These are phyloP conservation scores for Fonsecaea nubica DNA, from an alignment of 2,329 filamentous ascomycete genomes.

Conservation along the genomic window DNA sequence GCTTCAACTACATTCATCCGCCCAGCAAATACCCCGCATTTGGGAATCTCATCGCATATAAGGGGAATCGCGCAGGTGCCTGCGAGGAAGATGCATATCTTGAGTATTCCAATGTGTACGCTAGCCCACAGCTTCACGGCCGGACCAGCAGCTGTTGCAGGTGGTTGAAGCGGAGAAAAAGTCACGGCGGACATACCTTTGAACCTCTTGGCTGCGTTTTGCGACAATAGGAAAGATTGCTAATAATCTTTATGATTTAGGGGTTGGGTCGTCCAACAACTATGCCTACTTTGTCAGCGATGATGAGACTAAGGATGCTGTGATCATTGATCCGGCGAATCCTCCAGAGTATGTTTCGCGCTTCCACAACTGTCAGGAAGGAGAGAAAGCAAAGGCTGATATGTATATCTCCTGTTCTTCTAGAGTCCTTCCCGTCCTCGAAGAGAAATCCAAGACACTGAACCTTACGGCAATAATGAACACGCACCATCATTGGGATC, in stretches of 20 bases:
- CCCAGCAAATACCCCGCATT: slow-evolving; percentile 33
- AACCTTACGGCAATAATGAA: slow-evolving; percentile 91
- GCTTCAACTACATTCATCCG: slow-evolving; percentile 29
- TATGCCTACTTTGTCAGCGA: slow-evolving; percentile 61
- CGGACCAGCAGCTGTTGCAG: neutral
- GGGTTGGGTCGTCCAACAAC: slow-evolving; percentile 53
- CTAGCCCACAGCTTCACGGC: slow-evolving; percentile 13
- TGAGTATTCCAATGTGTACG: slow-evolving; percentile 62
- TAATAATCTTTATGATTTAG: slow-evolving; percentile 33
- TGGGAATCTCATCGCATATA: slow-evolving; percentile 7
- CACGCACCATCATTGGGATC: slow-evolving; percentile 95
- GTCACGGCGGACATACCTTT: neutral
- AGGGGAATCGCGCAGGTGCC: slow-evolving; percentile 25
- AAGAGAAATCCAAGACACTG: slow-evolving; percentile 72
- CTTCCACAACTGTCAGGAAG: neutral
- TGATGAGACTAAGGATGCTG: slow-evolving; percentile 57
- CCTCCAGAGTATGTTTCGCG: slow-evolving; percentile 54
- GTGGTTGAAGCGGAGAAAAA: neutral
- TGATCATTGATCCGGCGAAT: slow-evolving; percentile 60
- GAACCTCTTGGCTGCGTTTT: neutral
- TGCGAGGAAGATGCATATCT: slow-evolving; percentile 54
- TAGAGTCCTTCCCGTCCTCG: slow-evolving; percentile 51
- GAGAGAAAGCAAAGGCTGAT: slow-evolving; percentile 3
- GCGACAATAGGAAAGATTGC: slow-evolving; percentile 45
- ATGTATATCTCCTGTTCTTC: neutral